Percentiles rank a stretch among this genome's conserved stretches.
Evolutionary conservation across 805 yeast genomes (phyloP).

Genomic region (Cyberlindnera maritima): DNA sequence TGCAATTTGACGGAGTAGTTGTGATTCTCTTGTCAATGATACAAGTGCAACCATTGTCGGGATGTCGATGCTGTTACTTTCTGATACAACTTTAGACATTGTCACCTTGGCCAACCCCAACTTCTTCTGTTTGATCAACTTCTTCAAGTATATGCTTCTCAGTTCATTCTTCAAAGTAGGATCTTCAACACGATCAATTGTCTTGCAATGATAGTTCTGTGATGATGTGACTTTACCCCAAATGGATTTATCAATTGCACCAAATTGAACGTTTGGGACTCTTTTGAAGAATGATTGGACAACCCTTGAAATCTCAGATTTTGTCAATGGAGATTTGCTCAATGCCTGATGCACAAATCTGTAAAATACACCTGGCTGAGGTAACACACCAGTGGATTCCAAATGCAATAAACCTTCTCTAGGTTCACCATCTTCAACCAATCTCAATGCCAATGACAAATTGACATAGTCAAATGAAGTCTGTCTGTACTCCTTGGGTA

Average conservation of each 20-base stretch:
- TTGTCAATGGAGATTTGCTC: constrained; percentile 3
- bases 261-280: constrained; percentile 6
- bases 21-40: not conserved
- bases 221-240: constrained; percentile 10
- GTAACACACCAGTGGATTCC: not conserved
- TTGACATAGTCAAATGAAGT: constrained; percentile 19
- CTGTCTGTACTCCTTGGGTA: constrained; percentile 17
- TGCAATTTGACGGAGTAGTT: not conserved
- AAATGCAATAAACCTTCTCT: constrained; percentile 13
- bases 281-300: constrained; percentile 5
- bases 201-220: constrained; percentile 8
- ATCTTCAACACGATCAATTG: constrained; percentile 4
- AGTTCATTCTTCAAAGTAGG: constrained; percentile 3
- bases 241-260: constrained; percentile 6
- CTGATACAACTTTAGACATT: not conserved
- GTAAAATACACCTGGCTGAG: constrained; percentile 14
- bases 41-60: constrained; percentile 4
- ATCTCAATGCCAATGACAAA: constrained; percentile 9
- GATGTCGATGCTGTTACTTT: constrained; percentile 1
- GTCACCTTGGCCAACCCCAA: constrained; percentile 7
- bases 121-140: constrained; percentile 8
- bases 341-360: constrained; percentile 10
- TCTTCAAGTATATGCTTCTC: constrained; percentile 13
- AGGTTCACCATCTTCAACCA: constrained; percentile 3
- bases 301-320: not conserved